Evolutionary conservation across 495 filamentous ascomycete genomes (phyloP).

Genomic region (Aspergillus hancockii): DNA sequence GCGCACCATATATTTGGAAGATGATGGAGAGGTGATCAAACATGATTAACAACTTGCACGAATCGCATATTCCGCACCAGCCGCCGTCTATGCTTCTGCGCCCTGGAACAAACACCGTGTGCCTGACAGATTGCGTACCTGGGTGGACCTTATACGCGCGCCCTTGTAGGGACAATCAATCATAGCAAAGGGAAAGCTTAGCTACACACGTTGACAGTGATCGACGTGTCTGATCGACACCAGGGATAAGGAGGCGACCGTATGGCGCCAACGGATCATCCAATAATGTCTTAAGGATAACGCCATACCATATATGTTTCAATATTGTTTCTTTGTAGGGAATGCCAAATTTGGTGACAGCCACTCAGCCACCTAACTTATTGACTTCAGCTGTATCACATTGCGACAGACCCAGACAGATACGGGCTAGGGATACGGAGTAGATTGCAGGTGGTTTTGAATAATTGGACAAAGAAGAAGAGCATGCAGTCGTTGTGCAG

Average conservation of each 20-base stretch:
- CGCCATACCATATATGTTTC: background rate
- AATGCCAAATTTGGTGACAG: background rate
- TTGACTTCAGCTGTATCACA: background rate
- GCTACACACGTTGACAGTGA: slow-evolving; percentile 4
- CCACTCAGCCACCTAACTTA: background rate
- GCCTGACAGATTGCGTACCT: background rate
- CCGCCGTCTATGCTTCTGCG: background rate
- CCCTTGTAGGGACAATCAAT: slow-evolving; percentile 4
- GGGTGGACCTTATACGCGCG: slow-evolving; percentile 2
- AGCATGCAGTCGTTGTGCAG: too few species aligned
- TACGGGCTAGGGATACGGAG: background rate
- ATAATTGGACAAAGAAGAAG: too few species aligned
- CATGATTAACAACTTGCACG: background rate
- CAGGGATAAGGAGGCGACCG: background rate
- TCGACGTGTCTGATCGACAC: slow-evolving; percentile 4
- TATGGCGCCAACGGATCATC: background rate
- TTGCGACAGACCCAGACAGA: background rate
- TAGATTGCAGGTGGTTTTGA: background rate
- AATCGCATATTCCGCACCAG: background rate
- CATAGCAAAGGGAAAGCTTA: slow-evolving; percentile 5
- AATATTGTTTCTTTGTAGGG: background rate
- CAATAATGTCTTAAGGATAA: slow-evolving; percentile 1
- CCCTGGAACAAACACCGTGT: background rate
- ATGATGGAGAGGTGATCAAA: background rate
- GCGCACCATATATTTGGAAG: background rate